Percentiles rank a stretch among this genome's conserved stretches.
These are phyloP conservation scores for Schoenoplectus tabernaemontani DNA, from an alignment of 202 grass and related monocot species.

Conservation along the genomic window DNA sequence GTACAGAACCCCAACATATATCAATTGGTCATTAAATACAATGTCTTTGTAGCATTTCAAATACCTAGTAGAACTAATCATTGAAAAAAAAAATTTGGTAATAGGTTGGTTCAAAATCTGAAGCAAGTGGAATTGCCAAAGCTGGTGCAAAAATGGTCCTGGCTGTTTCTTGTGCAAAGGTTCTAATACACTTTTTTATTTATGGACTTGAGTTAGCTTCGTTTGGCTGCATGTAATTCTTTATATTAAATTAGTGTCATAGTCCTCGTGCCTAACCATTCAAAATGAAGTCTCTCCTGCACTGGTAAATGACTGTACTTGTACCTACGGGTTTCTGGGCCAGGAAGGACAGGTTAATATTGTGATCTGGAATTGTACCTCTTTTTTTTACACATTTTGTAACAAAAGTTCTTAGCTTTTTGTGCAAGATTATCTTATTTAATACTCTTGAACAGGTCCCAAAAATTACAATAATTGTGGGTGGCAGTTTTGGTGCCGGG, in stretches of 20 bases:
- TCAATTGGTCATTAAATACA: background rate
- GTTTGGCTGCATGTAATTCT: background rate
- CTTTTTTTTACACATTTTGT: background rate
- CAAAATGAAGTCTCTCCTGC: no score
- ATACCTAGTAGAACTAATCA: background rate
- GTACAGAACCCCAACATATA: background rate
- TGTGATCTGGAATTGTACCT: background rate
- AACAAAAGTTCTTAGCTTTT: background rate
- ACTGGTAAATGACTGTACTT: background rate
- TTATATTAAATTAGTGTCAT: background rate
- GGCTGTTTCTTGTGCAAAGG: slow-evolving; percentile 95
- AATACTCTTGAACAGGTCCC: slow-evolving; percentile 51
- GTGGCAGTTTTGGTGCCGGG: slow-evolving; percentile 96
- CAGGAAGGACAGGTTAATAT: background rate
- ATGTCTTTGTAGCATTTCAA: background rate
- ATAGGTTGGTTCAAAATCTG: slow-evolving; percentile 96
- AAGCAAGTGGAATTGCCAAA: slow-evolving; percentile 92
- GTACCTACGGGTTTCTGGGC: background rate
- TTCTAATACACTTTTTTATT: slow-evolving; percentile 25
- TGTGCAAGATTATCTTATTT: background rate
- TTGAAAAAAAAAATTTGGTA: slow-evolving; percentile 1
- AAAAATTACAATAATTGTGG: slow-evolving; percentile 92
- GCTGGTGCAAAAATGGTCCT: slow-evolving; percentile 99
- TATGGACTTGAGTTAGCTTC: background rate
- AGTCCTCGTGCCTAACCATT: background rate